Base-by-base conservation (phyloP, 192 early-diverging fungal genomes). In the Gorgonomyces haynaldii region DNA sequence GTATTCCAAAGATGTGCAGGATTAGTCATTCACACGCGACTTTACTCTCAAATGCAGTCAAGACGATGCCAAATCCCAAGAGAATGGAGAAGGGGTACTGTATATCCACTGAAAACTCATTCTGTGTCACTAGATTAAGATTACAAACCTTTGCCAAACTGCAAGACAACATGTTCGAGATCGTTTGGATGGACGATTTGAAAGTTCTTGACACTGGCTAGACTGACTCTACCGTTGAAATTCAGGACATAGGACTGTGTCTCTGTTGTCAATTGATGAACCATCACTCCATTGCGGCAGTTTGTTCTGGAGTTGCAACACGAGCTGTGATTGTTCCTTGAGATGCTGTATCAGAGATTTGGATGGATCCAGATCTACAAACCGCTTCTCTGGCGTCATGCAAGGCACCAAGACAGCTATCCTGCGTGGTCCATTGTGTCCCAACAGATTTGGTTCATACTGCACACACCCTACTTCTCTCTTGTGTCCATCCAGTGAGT, bases 141-240 rank as follows among this genome's bases (percentile, higher is more conserved):
- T 8, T 12, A 26, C 19, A 37, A 20, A 25, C 42, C 19, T 10
- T 35, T 40, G 22, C 95, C 95, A 65, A 94, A 98, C 62, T 98
- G 95, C 80, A 96, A 70, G 16, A 84, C 78, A 35, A 90, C 86
- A 48, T 96, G 93, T 56, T 91, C 88, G 62, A 91, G 62, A 57
- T 94, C 88, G 31, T 91, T 74, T 25, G 88, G 84, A 53, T 89
- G 85, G 12, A 98, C 83, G 25, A 98, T 85, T 64, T 96, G 92
- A 56, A 98, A 93, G 58, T 96, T 98, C 56, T 98, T 98, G 8
- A 96, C 92, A 0, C 89, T 92, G 0, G 91, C 81, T 49, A 83
- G 50, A 7, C 80, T 81, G 1, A 98, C 88, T 8, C 95, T 66
- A 0, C 87, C 88, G 35, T 77, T 84, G 57, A 98, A 98, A 57